phyloP scores from a whole-genome alignment of 2,329 filamentous ascomycete species.

The Hirsutella thompsonii region DNA sequence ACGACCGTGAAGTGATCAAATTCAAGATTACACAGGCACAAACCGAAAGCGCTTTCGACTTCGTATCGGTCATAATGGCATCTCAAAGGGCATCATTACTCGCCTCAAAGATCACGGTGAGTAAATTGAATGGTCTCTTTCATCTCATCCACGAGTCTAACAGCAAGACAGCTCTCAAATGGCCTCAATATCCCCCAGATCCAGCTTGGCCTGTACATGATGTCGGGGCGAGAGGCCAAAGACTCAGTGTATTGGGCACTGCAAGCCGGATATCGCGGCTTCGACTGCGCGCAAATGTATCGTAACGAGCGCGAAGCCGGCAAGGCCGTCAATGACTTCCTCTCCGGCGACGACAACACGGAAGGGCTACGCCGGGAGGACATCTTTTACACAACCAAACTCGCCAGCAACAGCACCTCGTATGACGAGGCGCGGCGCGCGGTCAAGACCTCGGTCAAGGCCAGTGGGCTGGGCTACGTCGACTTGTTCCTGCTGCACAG shows the following conservation, averaged over 20 bases:
- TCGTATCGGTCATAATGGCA: too few relatives aligned
- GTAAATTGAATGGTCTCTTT: too few relatives aligned
- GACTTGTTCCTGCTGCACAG: constrained; percentile 72
- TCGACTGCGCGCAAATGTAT: constrained; percentile 43
- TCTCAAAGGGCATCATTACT: too few relatives aligned
- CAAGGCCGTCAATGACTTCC: constrained; percentile 45
- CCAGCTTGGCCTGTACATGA: constrained; percentile 60
- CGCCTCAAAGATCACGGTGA: too few relatives aligned
- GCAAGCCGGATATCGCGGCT: constrained; percentile 35
- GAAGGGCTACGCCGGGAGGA: constrained; percentile 48
- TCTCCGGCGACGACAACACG: constrained; percentile 33
- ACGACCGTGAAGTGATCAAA: too few relatives aligned
- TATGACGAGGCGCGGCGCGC: constrained; percentile 57
- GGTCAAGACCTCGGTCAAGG: constrained; percentile 51
- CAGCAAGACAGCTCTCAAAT: constrained; percentile 45
- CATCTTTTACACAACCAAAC: constrained; percentile 71
- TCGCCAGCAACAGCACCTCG: constrained; percentile 48
- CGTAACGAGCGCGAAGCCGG: constrained; percentile 62
- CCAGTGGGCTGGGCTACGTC: constrained; percentile 58
- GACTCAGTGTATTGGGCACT: constrained; percentile 24
- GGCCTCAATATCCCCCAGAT: constrained; percentile 56
- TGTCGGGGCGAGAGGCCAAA: too few relatives aligned
- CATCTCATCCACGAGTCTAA: too few relatives aligned
- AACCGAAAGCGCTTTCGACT: too few relatives aligned
- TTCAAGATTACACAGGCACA: too few relatives aligned